Conservation (phyloP, 139 green algal species). For the Chlamydomonas sphaeroides region DNA sequence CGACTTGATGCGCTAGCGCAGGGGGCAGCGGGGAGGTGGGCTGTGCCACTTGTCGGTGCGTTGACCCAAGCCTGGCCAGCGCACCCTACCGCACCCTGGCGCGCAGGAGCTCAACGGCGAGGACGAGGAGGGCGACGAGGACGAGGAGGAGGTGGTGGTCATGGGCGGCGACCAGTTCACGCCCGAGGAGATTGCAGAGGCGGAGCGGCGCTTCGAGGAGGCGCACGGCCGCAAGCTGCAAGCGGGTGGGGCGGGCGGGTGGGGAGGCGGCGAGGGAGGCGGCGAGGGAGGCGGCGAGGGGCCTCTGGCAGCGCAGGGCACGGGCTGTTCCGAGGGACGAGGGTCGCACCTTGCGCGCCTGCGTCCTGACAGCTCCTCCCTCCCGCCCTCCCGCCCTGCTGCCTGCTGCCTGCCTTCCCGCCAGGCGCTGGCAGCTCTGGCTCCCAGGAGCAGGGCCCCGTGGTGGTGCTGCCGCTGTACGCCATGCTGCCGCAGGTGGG, state of each 20-base stretch:
- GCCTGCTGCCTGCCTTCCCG: neutral
- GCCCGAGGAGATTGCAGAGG: conserved; percentile 76
- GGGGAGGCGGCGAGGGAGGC: neutral
- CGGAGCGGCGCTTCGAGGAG: conserved; percentile 73
- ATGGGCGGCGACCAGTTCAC: conserved; percentile 79
- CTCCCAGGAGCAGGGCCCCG: conserved; percentile 39
- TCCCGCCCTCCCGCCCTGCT: too few relatives aligned
- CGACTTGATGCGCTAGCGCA: too few relatives aligned
- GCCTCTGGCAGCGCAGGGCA: neutral
- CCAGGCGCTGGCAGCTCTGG: neutral
- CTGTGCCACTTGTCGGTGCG: too few relatives aligned
- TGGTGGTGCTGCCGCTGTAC: conserved; percentile 97
- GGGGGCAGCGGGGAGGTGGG: too few relatives aligned
- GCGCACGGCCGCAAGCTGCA: conserved; percentile 39
- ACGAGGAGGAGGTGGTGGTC: conserved; percentile 67
- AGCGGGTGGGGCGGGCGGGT: neutral
- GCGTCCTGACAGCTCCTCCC: too few relatives aligned
- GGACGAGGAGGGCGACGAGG: conserved; percentile 57
- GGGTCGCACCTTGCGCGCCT: too few relatives aligned
- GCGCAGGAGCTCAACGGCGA: conserved; percentile 39
- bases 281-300: neutral
- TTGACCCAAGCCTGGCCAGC: too few relatives aligned
- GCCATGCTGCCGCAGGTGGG: conserved; percentile 81
- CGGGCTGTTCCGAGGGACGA: too few relatives aligned
- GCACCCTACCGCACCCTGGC: too few relatives aligned